A percentile compares a stretch with the other conserved stretches of the same genome.
Evolutionary conservation across 2,329 filamentous ascomycete genomes (phyloP).

Genomic region (Neurospora crassa): DNA sequence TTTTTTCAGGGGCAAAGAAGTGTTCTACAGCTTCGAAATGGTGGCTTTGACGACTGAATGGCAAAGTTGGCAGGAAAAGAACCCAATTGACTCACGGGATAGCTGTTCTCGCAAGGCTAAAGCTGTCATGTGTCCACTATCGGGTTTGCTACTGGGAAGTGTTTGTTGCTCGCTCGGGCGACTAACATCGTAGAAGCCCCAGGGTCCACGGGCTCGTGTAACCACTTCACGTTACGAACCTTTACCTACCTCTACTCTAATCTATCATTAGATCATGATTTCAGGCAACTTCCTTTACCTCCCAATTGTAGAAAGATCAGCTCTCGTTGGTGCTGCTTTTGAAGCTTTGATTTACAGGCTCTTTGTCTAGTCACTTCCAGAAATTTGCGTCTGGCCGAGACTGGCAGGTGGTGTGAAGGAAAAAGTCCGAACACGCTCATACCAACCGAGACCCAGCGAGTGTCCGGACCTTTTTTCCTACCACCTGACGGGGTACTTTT

Average conservation of each 20-base stretch:
- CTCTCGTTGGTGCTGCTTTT: background rate
- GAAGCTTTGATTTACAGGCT: background rate
- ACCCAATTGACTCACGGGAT: background rate
- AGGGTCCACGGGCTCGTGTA: background rate
- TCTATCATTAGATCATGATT: background rate
- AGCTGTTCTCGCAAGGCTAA: background rate
- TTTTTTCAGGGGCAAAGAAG: background rate
- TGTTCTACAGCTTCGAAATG: background rate
- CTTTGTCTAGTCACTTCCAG: background rate
- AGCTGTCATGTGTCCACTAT: background rate
- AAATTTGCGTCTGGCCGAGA: background rate
- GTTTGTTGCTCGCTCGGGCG: background rate
- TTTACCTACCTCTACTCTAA: background rate
- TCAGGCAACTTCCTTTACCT: background rate
- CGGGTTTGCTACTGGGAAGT: too few relatives aligned
- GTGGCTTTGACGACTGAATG: background rate
- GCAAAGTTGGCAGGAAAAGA: background rate
- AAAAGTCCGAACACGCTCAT: too few relatives aligned
- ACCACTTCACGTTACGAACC: background rate
- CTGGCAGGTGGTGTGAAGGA: too few relatives aligned
- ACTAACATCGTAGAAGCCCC: background rate
- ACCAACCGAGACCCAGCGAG: too few relatives aligned
- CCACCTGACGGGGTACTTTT: background rate
- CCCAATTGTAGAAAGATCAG: background rate
- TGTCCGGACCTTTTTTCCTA: too few relatives aligned